These are phyloP conservation scores for Salvia splendens DNA, from an alignment of 257 asterid species.

Conservation along the genomic window DNA sequence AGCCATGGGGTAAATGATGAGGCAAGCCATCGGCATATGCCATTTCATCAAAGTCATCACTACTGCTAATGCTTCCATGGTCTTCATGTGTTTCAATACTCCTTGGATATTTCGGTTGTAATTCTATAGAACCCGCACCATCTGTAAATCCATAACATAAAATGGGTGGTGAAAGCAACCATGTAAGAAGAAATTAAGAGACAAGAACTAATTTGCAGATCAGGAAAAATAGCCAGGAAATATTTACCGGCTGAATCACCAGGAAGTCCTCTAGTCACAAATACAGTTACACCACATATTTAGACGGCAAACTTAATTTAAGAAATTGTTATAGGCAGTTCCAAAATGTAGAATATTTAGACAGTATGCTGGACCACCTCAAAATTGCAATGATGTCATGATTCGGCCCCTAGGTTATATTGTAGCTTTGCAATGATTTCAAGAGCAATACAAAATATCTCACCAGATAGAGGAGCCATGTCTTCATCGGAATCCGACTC, in stretches of 20 bases:
- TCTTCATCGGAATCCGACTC: slow-evolving; percentile 85
- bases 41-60: slow-evolving; percentile 71
- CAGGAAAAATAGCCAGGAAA: slow-evolving; percentile 12
- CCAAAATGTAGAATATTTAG: neutral
- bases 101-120: slow-evolving; percentile 81
- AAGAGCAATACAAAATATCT: slow-evolving; percentile 23
- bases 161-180: neutral
- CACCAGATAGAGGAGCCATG: slow-evolving; percentile 78
- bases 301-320: neutral
- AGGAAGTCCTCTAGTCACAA: neutral
- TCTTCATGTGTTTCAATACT: slow-evolving; percentile 58
- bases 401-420: slow-evolving; percentile 3
- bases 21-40: slow-evolving; percentile 52
- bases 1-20: slow-evolving; percentile 47
- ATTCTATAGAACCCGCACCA: slow-evolving; percentile 83
- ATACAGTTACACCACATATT: slow-evolving; percentile 1
- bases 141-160: slow-evolving; percentile 51
- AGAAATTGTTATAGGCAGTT: slow-evolving; percentile 15
- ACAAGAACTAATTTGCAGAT: slow-evolving; percentile 5
- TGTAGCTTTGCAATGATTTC: slow-evolving; percentile 4
- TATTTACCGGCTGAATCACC: slow-evolving; percentile 1
- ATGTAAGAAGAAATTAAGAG: slow-evolving; percentile 11
- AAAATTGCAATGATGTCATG: slow-evolving; percentile 10
- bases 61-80: slow-evolving; percentile 76
- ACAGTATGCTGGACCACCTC: slow-evolving; percentile 14